Evolutionary conservation across 306 rosid species (phyloP).

Genomic region (Prunus salicina): DNA sequence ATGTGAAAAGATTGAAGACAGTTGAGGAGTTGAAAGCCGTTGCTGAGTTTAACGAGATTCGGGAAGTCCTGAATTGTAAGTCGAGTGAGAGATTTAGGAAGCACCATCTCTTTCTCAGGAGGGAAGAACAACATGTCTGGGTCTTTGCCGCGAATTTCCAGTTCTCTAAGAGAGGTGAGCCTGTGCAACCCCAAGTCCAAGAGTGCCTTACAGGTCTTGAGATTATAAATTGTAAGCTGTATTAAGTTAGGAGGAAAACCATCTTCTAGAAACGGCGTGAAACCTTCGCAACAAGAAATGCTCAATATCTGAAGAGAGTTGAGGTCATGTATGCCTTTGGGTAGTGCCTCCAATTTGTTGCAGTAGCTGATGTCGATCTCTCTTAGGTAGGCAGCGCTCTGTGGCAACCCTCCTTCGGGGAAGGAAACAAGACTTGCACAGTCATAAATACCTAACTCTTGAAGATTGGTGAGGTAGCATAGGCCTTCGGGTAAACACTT

Average conservation of each 20-base stretch:
- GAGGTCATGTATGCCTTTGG: neutral
- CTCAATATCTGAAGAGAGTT: neutral
- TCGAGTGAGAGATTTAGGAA: slow-evolving; percentile 4
- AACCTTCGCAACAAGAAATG: neutral
- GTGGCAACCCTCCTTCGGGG: neutral
- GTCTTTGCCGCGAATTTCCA: no score
- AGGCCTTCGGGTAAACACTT: neutral
- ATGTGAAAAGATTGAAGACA: slow-evolving; percentile 1
- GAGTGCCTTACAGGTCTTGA: neutral
- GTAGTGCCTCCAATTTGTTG: neutral
- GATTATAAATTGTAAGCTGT: neutral
- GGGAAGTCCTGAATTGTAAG: neutral
- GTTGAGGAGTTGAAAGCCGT: neutral
- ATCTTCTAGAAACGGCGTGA: neutral
- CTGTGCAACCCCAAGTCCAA: slow-evolving; percentile 7
- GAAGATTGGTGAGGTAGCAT: neutral
- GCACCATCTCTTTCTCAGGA: neutral
- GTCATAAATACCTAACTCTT: neutral
- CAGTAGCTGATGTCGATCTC: neutral
- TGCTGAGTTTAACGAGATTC: neutral
- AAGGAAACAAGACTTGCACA: slow-evolving; percentile 22
- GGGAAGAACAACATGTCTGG: neutral
- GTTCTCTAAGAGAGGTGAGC: slow-evolving; percentile 2
- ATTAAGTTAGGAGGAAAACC: neutral
- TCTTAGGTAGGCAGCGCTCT: neutral